phyloP scores from a whole-genome alignment of 495 filamentous ascomycete species.

The Neurospora sp. region DNA sequence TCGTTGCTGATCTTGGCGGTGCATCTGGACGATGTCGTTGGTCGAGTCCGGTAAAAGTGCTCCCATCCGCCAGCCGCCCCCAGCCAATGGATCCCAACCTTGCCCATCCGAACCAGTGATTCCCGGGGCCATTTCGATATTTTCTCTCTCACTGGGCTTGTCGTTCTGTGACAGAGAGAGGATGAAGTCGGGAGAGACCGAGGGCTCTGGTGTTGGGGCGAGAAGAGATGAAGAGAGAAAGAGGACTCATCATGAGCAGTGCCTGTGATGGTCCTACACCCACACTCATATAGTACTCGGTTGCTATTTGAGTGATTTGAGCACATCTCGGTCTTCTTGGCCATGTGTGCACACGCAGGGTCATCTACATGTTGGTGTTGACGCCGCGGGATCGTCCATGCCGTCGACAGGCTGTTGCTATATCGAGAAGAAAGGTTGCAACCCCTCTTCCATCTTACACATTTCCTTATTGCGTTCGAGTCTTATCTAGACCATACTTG shows the following conservation, averaged over 20 bases:
- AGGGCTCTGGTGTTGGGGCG: neutral
- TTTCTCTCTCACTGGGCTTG: neutral
- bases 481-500: slow-evolving; percentile 5
- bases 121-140: slow-evolving; percentile 2
- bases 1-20: slow-evolving; percentile 1
- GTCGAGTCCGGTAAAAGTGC: slow-evolving; percentile 20
- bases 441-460: slow-evolving; percentile 5
- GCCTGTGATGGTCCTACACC: neutral
- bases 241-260: neutral
- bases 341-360: neutral
- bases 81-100: slow-evolving; percentile 16
- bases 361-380: neutral
- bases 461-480: neutral
- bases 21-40: slow-evolving; percentile 7
- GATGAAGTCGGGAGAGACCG: neutral
- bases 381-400: neutral
- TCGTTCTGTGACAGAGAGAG: neutral
- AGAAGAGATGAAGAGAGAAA: neutral
- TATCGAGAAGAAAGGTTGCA: slow-evolving; percentile 9
- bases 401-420: slow-evolving; percentile 1
- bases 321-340: neutral
- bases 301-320: neutral
- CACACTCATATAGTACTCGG: neutral
- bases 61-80: slow-evolving; percentile 12
- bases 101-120: neutral